Percentiles rank a stretch among this genome's conserved stretches.
Conservation (phyloP, 1,139 yeast genomes). For the Pichia sp. region DNA sequence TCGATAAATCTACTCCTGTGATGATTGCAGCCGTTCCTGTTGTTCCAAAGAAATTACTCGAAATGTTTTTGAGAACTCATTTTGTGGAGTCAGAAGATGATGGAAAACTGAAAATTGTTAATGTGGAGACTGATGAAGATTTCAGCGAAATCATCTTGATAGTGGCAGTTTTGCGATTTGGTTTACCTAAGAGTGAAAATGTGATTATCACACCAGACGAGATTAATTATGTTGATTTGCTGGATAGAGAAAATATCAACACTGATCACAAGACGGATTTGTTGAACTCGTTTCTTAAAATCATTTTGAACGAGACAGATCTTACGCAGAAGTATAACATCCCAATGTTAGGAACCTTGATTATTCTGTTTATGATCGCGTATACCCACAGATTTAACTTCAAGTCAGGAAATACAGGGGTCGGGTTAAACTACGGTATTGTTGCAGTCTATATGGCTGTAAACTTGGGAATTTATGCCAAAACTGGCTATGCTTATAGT, state of each 20-base stretch:
- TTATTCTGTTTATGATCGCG: conserved; percentile 17
- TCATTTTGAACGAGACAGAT: conserved; percentile 16
- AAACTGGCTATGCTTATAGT: not conserved
- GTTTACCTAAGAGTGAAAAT: conserved; percentile 7
- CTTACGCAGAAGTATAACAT: conserved; percentile 13
- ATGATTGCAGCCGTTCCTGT: conserved; percentile 10
- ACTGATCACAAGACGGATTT: conserved; percentile 17
- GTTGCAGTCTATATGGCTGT: conserved; percentile 20
- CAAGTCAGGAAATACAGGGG: conserved; percentile 17
- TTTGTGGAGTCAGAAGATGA: conserved; percentile 9
- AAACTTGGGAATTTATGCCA: conserved; percentile 18
- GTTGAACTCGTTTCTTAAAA: conserved; percentile 15
- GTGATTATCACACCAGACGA: conserved; percentile 5
- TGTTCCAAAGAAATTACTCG: conserved; percentile 14
- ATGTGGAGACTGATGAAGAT: conserved; percentile 14
- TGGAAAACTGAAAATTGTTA: conserved; percentile 12
- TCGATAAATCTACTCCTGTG: conserved; percentile 3
- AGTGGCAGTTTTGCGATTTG: conserved; percentile 15
- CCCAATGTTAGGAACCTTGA: conserved; percentile 16
- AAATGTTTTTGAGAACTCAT: conserved; percentile 8
- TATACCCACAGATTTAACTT: conserved; percentile 15
- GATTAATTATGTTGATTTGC: conserved; percentile 7
- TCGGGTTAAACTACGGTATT: conserved; percentile 14
- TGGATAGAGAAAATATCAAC: conserved; percentile 6
- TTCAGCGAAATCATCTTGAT: conserved; percentile 18